Base-by-base conservation (phyloP, 805 yeast species). In the Kuraishia cidri region DNA sequence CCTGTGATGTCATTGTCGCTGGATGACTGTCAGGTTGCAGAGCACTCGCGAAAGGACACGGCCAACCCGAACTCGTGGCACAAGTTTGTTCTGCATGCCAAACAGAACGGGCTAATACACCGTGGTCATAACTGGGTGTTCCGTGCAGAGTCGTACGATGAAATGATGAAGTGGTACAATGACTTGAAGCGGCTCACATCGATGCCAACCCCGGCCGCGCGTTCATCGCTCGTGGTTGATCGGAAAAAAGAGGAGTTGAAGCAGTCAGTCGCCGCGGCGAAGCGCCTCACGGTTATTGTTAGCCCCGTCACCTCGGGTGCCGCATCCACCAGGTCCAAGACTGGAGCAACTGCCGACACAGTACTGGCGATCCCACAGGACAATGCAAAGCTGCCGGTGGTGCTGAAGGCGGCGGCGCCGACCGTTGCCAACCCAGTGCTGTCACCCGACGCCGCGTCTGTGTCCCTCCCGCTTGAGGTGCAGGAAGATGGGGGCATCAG, bases 51-150 rank as follows among this genome's bases (percentile, higher is more conserved):
- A 50, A 76, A 75, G 45, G 85, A 80, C 42, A 74, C 78, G 18
- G 63, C 58, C 33, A 53, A 65, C 24, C 62, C 69, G 12, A 73
- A 70, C 31, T 65, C 72, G 3, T 61, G 60, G 37, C 77, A 76
- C 52, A 87, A 87, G 58, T 92, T 90, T 56, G 83, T 87, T 8
- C 62, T 90, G 39, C 75, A 72, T 42, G 75, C 87, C 12, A 84
- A 81, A 46, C 77, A 79, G 41, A 74, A 76, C 39, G 92, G 92
- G 10, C 60, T 81, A 37, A 66, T 85, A 40, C 79, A 77, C 40
- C 69, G 85, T 47, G 84, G 86, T 27, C 97, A 88, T 58, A 87
- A 86, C 47, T 86, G 92, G 85, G 92, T 88, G n/a, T 88, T 90
- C 62, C 70, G 94, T 42, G 79, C 94, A n/a, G 92, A 83, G 47